These are phyloP conservation scores for Boletellus ananas DNA, from an alignment of 768 basidiomycete species.

Conservation along the genomic window DNA sequence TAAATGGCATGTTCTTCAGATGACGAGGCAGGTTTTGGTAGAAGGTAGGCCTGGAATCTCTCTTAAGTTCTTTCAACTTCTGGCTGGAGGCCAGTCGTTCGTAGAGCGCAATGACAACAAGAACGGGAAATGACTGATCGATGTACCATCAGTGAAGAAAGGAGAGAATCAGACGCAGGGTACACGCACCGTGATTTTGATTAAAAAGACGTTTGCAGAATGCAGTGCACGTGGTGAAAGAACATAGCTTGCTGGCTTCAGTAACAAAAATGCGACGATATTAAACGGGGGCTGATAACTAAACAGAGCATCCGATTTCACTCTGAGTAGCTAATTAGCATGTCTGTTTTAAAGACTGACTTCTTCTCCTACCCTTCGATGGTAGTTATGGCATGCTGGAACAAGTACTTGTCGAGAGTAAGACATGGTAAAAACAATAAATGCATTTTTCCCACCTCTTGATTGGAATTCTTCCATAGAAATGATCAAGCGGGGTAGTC, in stretches of 20 bases:
- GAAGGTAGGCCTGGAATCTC: constrained; percentile 49
- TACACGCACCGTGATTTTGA: constrained; percentile 65
- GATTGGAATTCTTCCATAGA: constrained; percentile 47
- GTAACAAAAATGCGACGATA: constrained; percentile 70
- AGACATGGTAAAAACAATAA: constrained; percentile 3
- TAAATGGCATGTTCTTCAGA: constrained; percentile 67
- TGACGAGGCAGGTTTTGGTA: constrained; percentile 66
- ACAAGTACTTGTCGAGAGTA: constrained; percentile 60
- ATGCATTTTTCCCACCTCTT: constrained; percentile 42
- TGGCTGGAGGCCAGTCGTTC: constrained; percentile 63
- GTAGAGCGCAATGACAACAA: constrained; percentile 72
- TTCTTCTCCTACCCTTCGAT: constrained; percentile 68
- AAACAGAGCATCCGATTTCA: constrained; percentile 86
- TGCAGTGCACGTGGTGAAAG: constrained; percentile 78
- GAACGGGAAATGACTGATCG: constrained; percentile 65
- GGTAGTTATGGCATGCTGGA: constrained; percentile 81
- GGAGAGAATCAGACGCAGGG: not conserved
- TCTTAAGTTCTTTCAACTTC: constrained; percentile 48
- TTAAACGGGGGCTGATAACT: constrained; percentile 93
- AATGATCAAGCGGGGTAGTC: not conserved
- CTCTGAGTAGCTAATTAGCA: constrained; percentile 39
- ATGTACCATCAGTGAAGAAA: not conserved
- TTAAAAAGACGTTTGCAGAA: constrained; percentile 78
- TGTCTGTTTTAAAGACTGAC: not conserved
- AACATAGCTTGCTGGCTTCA: constrained; percentile 76